Conservation (phyloP, 2,329 filamentous ascomycete species). For the Lachnum nothofagi region DNA sequence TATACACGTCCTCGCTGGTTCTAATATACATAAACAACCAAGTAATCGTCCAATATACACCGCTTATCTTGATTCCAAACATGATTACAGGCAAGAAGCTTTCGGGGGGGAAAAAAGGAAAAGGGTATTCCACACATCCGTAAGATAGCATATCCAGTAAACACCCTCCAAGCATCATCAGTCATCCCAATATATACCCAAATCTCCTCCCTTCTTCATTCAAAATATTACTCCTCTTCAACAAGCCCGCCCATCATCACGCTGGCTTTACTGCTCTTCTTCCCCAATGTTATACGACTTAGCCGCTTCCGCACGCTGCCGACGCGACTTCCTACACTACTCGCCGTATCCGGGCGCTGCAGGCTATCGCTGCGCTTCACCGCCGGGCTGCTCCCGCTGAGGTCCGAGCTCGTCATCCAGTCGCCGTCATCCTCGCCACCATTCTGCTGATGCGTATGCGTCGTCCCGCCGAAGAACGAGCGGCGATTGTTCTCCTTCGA, state of each 20-base stretch:
- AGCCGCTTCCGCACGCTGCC: slow-evolving; percentile 32
- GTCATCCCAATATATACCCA: background rate
- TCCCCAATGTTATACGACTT: slow-evolving; percentile 31
- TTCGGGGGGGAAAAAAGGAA: too few relatives aligned
- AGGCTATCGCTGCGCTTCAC: background rate
- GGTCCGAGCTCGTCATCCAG: slow-evolving; percentile 37
- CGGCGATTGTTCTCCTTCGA: slow-evolving; percentile 4
- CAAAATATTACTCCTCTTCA: slow-evolving; percentile 22
- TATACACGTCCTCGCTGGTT: too few relatives aligned
- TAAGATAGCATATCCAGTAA: too few relatives aligned
- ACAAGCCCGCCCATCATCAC: slow-evolving; percentile 26
- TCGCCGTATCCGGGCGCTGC: slow-evolving; percentile 16
- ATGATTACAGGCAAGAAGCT: too few relatives aligned
- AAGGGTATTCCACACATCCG: too few relatives aligned
- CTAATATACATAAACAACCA: too few relatives aligned
- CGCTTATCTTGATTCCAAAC: too few relatives aligned
- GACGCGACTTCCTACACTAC: slow-evolving; percentile 27
- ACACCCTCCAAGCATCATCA: too few relatives aligned
- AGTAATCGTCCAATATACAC: too few relatives aligned
- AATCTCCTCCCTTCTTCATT: background rate
- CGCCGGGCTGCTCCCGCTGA: slow-evolving; percentile 5
- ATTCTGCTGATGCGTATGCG: background rate
- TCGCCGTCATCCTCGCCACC: slow-evolving; percentile 11
- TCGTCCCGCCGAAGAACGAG: slow-evolving; percentile 3
- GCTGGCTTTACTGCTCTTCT: slow-evolving; percentile 34